A percentile compares a stretch with the other conserved stretches of the same genome.
Conservation (phyloP, 345 rosid genomes). For the Rhodamnia argentea region DNA sequence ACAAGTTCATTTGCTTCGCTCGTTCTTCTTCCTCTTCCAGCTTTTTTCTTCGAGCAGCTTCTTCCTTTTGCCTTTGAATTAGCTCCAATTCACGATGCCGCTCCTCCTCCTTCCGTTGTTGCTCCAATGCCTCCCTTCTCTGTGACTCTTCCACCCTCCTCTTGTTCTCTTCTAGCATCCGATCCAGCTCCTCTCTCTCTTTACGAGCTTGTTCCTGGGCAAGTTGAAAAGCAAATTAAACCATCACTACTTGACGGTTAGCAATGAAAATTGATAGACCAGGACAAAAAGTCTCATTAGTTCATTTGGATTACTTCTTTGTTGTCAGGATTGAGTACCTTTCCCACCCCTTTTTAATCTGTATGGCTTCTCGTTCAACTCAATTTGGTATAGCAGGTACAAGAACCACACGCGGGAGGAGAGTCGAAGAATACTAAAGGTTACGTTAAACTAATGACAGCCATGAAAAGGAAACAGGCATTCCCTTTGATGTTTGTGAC, state of each 20-base stretch:
- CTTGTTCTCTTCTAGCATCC: slow-evolving; percentile 79
- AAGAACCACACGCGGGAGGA: neutral
- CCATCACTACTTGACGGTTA: neutral
- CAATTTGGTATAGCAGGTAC: neutral
- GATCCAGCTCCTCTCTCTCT: slow-evolving; percentile 82
- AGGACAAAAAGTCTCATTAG: neutral
- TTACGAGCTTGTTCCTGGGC: slow-evolving; percentile 67
- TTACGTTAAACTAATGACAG: neutral
- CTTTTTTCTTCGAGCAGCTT: slow-evolving; percentile 58
- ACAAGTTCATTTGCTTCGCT: slow-evolving; percentile 22
- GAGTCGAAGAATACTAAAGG: neutral
- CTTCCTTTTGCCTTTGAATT: slow-evolving; percentile 75
- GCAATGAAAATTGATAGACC: neutral
- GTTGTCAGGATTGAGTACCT: neutral
- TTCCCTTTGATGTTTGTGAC: neutral
- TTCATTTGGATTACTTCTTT: neutral
- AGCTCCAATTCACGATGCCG: slow-evolving; percentile 64
- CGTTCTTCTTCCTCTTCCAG: slow-evolving; percentile 72
- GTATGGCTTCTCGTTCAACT: neutral
- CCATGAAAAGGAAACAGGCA: neutral
- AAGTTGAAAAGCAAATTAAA: neutral
- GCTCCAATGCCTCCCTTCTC: slow-evolving; percentile 76
- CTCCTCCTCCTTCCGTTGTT: slow-evolving; percentile 73
- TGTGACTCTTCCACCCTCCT: slow-evolving; percentile 83
- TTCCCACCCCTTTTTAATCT: neutral